These are phyloP conservation scores for Schizothecium vesticola DNA, from an alignment of 495 filamentous ascomycete genomes.

Conservation along the genomic window DNA sequence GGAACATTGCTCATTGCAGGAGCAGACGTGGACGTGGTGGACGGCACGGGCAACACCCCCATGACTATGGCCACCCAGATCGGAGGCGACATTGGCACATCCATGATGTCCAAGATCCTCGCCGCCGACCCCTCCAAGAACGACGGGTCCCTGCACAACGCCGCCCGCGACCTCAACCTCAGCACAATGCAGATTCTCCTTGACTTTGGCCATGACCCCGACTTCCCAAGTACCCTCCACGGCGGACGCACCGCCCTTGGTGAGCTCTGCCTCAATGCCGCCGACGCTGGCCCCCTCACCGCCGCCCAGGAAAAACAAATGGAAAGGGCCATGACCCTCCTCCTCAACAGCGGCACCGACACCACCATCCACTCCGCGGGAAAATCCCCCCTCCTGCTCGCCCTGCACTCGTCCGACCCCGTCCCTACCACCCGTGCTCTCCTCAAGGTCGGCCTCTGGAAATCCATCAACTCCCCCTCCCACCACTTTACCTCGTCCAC, in stretches of 20 bases:
- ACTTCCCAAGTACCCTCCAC: slow-evolving; percentile 46
- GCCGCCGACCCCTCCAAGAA: slow-evolving; percentile 42
- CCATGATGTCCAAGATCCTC: slow-evolving; percentile 42
- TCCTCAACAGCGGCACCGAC: slow-evolving; percentile 38
- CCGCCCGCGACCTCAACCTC: slow-evolving; percentile 41
- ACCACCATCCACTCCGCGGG: slow-evolving; percentile 39
- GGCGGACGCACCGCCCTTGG: slow-evolving; percentile 44
- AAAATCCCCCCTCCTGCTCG: slow-evolving; percentile 42
- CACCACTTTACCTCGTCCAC: slow-evolving; percentile 40
- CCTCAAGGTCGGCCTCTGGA: slow-evolving; percentile 44
- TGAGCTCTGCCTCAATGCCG: slow-evolving; percentile 43
- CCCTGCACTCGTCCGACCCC: slow-evolving; percentile 40
- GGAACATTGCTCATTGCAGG: slow-evolving; percentile 38
- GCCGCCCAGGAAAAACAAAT: slow-evolving; percentile 38
- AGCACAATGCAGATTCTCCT: slow-evolving; percentile 39
- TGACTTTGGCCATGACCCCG: slow-evolving; percentile 40
- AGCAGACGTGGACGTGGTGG: slow-evolving; percentile 41
- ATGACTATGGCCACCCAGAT: slow-evolving; percentile 44
- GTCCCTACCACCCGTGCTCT: slow-evolving; percentile 39
- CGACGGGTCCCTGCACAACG: slow-evolving; percentile 48
- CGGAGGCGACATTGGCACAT: slow-evolving; percentile 40
- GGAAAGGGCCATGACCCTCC: slow-evolving; percentile 42
- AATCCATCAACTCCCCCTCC: slow-evolving; percentile 38
- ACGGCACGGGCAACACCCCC: slow-evolving; percentile 40
- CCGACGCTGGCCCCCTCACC: slow-evolving; percentile 32